Conservation (phyloP, 305 asterid genomes). For the Fraxinus ornus region DNA sequence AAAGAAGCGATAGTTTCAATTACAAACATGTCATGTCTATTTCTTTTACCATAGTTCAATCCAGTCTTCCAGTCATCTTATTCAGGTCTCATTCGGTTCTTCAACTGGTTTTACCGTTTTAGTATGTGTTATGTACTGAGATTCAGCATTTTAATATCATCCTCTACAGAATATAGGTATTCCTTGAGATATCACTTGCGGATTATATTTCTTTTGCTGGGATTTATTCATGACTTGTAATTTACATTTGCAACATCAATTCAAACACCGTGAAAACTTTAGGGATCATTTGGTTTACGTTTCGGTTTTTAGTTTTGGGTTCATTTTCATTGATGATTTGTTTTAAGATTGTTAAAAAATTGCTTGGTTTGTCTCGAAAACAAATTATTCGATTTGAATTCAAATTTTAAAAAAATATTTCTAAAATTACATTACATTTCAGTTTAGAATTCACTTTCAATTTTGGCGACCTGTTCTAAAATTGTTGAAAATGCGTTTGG, state of each 20-base stretch:
- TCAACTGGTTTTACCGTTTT: neutral
- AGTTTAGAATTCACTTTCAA: too few relatives aligned
- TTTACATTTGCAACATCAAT: neutral
- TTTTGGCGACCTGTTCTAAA: too few relatives aligned
- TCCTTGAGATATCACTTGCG: neutral
- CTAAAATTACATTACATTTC: too few relatives aligned
- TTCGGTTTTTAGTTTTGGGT: too few relatives aligned
- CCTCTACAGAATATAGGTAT: neutral
- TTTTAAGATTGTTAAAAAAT: too few relatives aligned
- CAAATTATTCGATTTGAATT: too few relatives aligned
- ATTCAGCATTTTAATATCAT: neutral
- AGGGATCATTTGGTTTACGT: too few relatives aligned
- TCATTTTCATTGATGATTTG: too few relatives aligned
- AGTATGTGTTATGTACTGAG: neutral
- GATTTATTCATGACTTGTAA: neutral
- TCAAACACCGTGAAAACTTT: neutral
- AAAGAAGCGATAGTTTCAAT: constrained; percentile 59
- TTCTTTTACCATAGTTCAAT: neutral
- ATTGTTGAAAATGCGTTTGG: too few relatives aligned
- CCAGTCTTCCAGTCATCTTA: neutral
- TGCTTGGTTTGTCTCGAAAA: too few relatives aligned
- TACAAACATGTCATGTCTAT: neutral
- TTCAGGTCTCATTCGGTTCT: neutral
- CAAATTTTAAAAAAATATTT: too few relatives aligned
- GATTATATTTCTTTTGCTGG: neutral